Percentiles rank a stretch among this genome's conserved stretches.
Conservation (phyloP, 345 rosid genomes). For the Toxicodendron radicans region DNA sequence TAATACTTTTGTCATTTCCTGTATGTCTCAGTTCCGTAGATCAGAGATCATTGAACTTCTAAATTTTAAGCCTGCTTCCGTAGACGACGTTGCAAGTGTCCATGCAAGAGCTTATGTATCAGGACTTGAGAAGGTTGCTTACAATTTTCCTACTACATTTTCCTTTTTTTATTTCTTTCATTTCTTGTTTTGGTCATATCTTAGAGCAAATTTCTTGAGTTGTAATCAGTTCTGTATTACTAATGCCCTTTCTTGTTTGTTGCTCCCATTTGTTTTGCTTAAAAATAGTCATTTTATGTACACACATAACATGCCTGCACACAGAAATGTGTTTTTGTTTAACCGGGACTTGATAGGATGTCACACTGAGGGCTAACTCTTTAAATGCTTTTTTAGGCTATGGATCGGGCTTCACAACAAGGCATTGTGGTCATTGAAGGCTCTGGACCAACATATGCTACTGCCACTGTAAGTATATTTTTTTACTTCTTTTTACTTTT, state of each 20-base stretch:
- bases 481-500: constrained; percentile 12
- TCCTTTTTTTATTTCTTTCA: not conserved
- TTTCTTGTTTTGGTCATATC: not conserved
- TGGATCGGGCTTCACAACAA: constrained; percentile 66
- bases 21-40: constrained; percentile 62
- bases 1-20: not conserved
- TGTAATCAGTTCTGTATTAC: too few species aligned
- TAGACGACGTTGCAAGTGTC: constrained; percentile 74
- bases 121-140: constrained; percentile 82
- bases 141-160: not conserved
- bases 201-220: not conserved
- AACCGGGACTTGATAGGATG: not conserved
- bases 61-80: constrained; percentile 68
- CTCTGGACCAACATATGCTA: constrained; percentile 94
- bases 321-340: too few species aligned
- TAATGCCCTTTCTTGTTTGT: not conserved
- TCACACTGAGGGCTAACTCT: not conserved
- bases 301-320: not conserved
- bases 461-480: constrained; percentile 59
- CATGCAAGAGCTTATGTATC: constrained; percentile 74
- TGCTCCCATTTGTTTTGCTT: not conserved
- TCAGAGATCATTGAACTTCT: constrained; percentile 65
- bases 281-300: not conserved
- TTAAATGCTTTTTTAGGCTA: constrained; percentile 53
- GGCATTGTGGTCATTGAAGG: constrained; percentile 82